These are phyloP conservation scores for Solidago caesia DNA, from an alignment of 129 eudicot genomes.

Conservation along the genomic window DNA sequence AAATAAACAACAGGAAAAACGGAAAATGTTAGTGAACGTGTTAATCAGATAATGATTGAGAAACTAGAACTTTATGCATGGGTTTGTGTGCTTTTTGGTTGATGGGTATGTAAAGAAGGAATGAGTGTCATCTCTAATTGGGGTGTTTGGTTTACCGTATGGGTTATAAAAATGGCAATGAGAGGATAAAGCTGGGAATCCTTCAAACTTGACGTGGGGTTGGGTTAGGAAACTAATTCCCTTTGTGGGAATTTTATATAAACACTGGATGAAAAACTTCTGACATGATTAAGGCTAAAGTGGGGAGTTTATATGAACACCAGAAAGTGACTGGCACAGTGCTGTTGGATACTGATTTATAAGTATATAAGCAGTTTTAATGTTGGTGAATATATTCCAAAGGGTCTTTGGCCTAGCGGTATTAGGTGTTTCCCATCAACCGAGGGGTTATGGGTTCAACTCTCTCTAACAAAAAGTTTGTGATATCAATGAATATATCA, in stretches of 20 bases:
- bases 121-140: neutral
- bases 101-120: conserved; percentile 8
- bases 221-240: too few species aligned
- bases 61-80: conserved; percentile 17
- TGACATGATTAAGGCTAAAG: neutral
- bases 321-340: neutral
- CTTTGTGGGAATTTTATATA: too few species aligned
- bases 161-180: too few species aligned
- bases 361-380: neutral
- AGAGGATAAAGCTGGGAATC: too few species aligned
- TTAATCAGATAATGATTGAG: neutral
- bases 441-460: too few species aligned
- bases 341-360: neutral
- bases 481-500: conserved; percentile 6
- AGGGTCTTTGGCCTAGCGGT: too few species aligned
- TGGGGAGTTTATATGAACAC: neutral
- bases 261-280: neutral
- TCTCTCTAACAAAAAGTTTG: neutral
- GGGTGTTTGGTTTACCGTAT: neutral
- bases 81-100: neutral
- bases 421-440: too few species aligned
- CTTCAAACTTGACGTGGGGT: too few species aligned
- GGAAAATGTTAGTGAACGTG: neutral
- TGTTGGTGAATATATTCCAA: neutral
- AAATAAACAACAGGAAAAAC: conserved; percentile 1